Conservation (phyloP, 2,329 filamentous ascomycete genomes). For the Talaromyces sp. region DNA sequence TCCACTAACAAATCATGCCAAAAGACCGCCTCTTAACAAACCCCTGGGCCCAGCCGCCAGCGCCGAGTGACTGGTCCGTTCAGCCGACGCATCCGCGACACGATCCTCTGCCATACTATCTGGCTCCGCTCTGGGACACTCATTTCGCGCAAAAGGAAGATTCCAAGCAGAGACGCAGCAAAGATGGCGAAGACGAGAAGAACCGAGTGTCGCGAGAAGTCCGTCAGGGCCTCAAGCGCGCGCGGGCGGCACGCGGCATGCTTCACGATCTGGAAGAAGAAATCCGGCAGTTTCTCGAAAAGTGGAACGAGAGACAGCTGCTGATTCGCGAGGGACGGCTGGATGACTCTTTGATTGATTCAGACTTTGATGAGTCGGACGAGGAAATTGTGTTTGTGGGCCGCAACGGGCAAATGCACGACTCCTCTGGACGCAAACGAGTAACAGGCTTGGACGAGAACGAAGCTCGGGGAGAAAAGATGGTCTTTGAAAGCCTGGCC, state of each 20-base stretch:
- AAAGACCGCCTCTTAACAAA: constrained; percentile 80
- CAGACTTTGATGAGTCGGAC: constrained; percentile 50
- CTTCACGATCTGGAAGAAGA: constrained; percentile 81
- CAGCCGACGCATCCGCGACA: constrained; percentile 74
- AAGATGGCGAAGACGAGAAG: constrained; percentile 23
- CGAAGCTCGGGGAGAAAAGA: constrained; percentile 54
- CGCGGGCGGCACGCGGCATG: constrained; percentile 70
- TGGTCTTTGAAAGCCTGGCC: constrained; percentile 76
- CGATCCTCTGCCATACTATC: constrained; percentile 73
- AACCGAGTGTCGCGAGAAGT: constrained; percentile 70
- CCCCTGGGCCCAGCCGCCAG: constrained; percentile 76
- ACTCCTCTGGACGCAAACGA: constrained; percentile 52
- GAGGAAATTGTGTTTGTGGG: constrained; percentile 93
- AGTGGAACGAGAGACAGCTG: constrained; percentile 52
- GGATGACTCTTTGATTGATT: constrained; percentile 37
- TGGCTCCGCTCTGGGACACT: constrained; percentile 79
- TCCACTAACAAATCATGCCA: constrained; percentile 16
- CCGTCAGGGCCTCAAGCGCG: constrained; percentile 71
- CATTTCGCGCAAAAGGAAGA: constrained; percentile 40
- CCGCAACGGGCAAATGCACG: constrained; percentile 57
- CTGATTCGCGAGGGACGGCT: constrained; percentile 42
- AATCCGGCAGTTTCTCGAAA: constrained; percentile 66
- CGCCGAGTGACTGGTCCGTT: constrained; percentile 75
- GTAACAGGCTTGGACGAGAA: constrained; percentile 41
- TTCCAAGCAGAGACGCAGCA: constrained; percentile 32